Evolutionary conservation across 208 protist genomes (phyloP).

Genomic region (Leishmania gerbilli): DNA sequence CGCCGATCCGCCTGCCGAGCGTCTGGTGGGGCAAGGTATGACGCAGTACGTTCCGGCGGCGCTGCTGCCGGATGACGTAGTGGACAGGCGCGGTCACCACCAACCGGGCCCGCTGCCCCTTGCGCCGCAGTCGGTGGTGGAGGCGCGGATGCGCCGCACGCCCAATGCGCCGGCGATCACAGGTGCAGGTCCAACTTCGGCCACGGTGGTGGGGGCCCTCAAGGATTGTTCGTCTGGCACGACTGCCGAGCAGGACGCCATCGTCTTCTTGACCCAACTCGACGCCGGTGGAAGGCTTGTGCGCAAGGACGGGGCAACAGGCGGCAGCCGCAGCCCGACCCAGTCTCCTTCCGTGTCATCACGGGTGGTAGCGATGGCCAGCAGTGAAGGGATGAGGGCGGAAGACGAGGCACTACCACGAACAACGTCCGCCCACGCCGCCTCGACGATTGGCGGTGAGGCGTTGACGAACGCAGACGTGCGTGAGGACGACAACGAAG

Average conservation of each 20-base stretch:
- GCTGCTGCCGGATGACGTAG: conserved; percentile 39
- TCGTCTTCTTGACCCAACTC: conserved; percentile 34
- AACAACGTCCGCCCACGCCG: not conserved
- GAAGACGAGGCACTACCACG: not conserved
- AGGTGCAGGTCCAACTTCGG: not conserved
- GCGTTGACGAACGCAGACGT: not conserved
- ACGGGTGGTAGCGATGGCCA: not conserved
- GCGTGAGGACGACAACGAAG: conserved; percentile 5
- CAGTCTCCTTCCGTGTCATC: not conserved
- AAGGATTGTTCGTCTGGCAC: not conserved
- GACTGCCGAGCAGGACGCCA: conserved; percentile 13
- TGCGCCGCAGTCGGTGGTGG: conserved; percentile 27
- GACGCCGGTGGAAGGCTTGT: conserved; percentile 7
- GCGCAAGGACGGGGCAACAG: not conserved
- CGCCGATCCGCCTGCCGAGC: conserved; percentile 86
- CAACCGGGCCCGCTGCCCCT: conserved; percentile 15
- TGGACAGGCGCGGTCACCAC: conserved; percentile 11
- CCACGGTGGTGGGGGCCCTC: conserved; percentile 10
- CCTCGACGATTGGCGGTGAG: not conserved
- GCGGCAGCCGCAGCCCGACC: not conserved
- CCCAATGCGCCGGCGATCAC: not conserved
- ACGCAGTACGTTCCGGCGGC: conserved; percentile 80
- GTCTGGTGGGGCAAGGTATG: conserved; percentile 72
- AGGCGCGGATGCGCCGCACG: conserved; percentile 10
- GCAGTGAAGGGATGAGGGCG: not conserved